These are phyloP conservation scores for Sordariomycetes sp. DNA, from an alignment of 2,329 filamentous ascomycete species.

Conservation along the genomic window DNA sequence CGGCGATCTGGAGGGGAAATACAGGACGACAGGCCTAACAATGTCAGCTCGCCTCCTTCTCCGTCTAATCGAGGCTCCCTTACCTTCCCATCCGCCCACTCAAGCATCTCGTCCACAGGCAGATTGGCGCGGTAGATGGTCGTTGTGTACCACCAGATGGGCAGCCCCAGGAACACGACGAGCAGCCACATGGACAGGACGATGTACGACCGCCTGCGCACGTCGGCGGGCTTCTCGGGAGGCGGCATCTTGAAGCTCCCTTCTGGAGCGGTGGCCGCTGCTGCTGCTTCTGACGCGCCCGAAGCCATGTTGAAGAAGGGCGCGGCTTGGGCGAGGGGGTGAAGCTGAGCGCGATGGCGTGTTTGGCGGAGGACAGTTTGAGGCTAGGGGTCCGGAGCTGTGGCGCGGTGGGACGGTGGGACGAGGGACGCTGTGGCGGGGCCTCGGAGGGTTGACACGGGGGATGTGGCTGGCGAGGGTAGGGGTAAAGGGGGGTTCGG, in stretches of 20 bases:
- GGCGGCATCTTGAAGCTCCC: constrained; percentile 55
- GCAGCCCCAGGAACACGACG: constrained; percentile 73
- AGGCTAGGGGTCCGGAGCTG: too few relatives aligned
- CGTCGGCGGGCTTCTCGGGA: constrained; percentile 63
- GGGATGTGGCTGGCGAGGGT: too few relatives aligned
- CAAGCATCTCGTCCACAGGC: constrained; percentile 76
- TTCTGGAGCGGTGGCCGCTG: neutral
- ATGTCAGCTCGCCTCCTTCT: neutral
- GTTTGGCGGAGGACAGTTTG: too few relatives aligned
- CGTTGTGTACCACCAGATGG: constrained; percentile 94
- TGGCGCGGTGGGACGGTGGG: too few relatives aligned
- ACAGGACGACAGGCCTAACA: constrained; percentile 76
- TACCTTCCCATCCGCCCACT: constrained; percentile 88
- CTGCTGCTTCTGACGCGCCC: constrained; percentile 2
- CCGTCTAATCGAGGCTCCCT: constrained; percentile 9
- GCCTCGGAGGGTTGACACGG: too few relatives aligned
- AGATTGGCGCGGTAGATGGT: constrained; percentile 81
- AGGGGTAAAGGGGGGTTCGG: too few relatives aligned
- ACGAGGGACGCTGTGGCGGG: too few relatives aligned
- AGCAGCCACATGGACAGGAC: constrained; percentile 88
- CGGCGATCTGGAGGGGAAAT: constrained; percentile 74
- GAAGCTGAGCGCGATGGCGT: too few relatives aligned
- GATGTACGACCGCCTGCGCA: constrained; percentile 62
- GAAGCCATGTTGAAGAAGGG: too few relatives aligned
- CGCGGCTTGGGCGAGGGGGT: too few relatives aligned